Conservation (phyloP, 1,284 basidiomycete species). For the Ustilago curta region DNA sequence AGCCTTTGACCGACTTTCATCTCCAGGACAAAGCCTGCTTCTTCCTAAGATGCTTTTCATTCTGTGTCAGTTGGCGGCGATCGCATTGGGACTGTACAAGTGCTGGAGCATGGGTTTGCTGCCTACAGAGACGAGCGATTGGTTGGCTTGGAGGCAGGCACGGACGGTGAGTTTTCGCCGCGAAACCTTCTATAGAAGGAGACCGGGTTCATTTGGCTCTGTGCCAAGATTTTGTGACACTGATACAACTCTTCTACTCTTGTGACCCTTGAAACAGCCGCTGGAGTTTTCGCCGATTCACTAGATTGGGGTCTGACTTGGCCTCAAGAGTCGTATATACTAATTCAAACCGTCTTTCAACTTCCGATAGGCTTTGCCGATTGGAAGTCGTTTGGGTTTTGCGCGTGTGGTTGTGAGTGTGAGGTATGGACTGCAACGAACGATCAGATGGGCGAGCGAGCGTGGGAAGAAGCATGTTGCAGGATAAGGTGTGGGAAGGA, state of each 20-base stretch:
- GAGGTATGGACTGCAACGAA: not conserved
- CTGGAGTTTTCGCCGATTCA: slow-evolving; percentile 49
- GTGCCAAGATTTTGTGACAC: not conserved
- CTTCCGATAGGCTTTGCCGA: too few species aligned
- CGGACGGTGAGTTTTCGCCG: slow-evolving; percentile 50
- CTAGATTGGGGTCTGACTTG: not conserved
- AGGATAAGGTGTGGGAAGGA: not conserved
- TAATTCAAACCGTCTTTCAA: too few species aligned
- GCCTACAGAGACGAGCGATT: slow-evolving; percentile 67
- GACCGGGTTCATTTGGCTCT: too few species aligned
- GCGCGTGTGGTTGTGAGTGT: not conserved
- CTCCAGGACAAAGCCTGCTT: slow-evolving; percentile 55
- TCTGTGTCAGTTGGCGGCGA: slow-evolving; percentile 56
- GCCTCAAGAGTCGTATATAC: not conserved
- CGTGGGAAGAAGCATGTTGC: not conserved
- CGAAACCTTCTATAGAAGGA: too few species aligned
- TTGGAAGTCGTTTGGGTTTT: too few species aligned
- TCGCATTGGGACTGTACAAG: slow-evolving; percentile 65
- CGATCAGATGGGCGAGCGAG: not conserved
- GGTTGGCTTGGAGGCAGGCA: slow-evolving; percentile 65
- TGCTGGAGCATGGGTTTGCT: slow-evolving; percentile 68
- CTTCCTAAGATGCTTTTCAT: slow-evolving; percentile 61
- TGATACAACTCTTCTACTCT: slow-evolving; percentile 1
- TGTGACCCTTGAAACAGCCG: slow-evolving; percentile 26
- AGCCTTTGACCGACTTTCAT: slow-evolving; percentile 59